Conservation (phyloP, 2,329 filamentous ascomycete genomes). For the Xylogone sp. region DNA sequence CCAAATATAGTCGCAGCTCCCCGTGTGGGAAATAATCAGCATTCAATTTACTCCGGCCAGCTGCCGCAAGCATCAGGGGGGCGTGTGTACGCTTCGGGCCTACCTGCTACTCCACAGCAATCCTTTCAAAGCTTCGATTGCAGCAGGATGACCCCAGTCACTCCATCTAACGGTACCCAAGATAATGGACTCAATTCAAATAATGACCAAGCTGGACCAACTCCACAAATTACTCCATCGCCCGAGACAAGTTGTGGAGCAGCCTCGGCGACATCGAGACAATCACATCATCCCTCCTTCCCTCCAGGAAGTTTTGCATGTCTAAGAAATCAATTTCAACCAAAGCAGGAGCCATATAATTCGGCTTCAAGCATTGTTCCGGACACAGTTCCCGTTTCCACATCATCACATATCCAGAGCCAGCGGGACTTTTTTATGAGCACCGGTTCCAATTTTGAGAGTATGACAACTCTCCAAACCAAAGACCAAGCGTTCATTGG, state of each 20-base stretch:
- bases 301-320: conserved; percentile 13
- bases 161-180: conserved; percentile 7
- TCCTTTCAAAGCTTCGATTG: conserved; percentile 26
- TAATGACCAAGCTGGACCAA: not conserved
- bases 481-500: conserved; percentile 51
- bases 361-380: no score
- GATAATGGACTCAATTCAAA: not conserved
- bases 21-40: conserved; percentile 26
- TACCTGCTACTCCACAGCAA: conserved; percentile 10
- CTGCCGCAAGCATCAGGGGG: conserved; percentile 28
- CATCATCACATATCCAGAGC: not conserved
- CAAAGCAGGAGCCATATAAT: conserved; percentile 5
- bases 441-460: conserved; percentile 18
- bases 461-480: conserved; percentile 43
- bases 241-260: conserved; percentile 16
- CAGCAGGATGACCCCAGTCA: conserved; percentile 27
- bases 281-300: conserved; percentile 21
- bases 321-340: conserved; percentile 3
- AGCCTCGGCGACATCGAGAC: conserved; percentile 17
- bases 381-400: conserved; percentile 7
- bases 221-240: conserved; percentile 13
- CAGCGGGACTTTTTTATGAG: conserved; percentile 8
- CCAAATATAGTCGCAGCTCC: conserved; percentile 10
- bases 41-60: conserved; percentile 31
- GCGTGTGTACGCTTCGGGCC: conserved; percentile 13